phyloP scores from a whole-genome alignment of 805 yeast species.

The Jamesozyma piceae region DNA sequence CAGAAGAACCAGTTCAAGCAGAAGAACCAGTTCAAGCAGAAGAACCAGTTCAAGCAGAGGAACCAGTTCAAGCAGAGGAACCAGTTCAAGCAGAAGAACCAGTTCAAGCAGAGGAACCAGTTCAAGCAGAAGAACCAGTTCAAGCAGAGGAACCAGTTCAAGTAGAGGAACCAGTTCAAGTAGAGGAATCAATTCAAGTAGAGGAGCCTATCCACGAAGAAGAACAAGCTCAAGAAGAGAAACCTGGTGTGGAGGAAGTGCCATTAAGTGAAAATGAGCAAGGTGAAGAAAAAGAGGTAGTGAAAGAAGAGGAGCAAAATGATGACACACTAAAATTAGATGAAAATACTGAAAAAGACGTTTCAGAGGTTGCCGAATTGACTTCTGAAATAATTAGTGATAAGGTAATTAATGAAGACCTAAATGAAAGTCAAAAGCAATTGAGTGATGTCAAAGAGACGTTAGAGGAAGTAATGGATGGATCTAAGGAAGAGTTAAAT shows the following conservation, averaged over 20 bases:
- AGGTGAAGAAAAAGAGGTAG: not conserved
- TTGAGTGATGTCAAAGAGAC: not conserved
- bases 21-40: not conserved
- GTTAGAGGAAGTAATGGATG: not conserved
- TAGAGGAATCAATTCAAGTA: not conserved
- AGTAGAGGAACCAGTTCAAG: not conserved
- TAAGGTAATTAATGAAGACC: not conserved
- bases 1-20: conserved; percentile 2
- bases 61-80: conserved; percentile 1
- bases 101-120: conserved; percentile 1
- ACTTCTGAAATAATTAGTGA: not conserved
- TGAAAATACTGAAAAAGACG: not conserved
- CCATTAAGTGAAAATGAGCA: not conserved
- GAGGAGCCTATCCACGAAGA: not conserved
- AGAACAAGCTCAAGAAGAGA: not conserved
- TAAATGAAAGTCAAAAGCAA: not conserved
- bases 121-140: not conserved
- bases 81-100: conserved; percentile 1
- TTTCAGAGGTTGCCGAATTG: not conserved
- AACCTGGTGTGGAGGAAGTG: too few species aligned
- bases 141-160: conserved; percentile 1
- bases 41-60: not conserved
- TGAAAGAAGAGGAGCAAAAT: not conserved
- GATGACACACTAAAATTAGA: not conserved
- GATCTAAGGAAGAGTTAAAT: not conserved